Percentiles rank a stretch among this genome's conserved stretches.
These are phyloP conservation scores for Heliamphora pulchella DNA, from an alignment of 179 eudicot genomes.

Conservation along the genomic window DNA sequence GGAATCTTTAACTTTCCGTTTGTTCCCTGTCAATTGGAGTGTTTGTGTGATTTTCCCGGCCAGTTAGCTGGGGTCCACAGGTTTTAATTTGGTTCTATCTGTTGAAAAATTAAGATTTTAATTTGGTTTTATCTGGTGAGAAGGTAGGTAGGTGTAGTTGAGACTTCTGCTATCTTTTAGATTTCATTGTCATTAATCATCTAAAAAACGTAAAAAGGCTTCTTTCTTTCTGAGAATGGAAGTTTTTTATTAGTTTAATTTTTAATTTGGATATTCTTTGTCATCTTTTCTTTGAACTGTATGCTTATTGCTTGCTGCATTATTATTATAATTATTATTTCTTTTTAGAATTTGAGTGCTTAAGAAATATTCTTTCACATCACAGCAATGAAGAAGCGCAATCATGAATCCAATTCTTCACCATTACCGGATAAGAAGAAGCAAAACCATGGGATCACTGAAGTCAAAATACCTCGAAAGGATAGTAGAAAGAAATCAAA, in stretches of 20 bases:
- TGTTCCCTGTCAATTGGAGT: conserved; percentile 9
- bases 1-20: background rate
- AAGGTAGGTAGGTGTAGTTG: conserved; percentile 18
- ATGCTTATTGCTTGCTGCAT: no score
- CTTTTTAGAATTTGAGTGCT: conserved; percentile 7
- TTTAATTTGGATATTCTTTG: no score
- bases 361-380: conserved; percentile 1
- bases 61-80: conserved; percentile 16
- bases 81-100: conserved; percentile 15
- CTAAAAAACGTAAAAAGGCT: conserved; percentile 11
- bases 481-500: conserved; percentile 28
- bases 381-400: conserved; percentile 54
- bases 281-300: no score
- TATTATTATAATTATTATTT: no score
- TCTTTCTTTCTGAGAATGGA: conserved; percentile 13
- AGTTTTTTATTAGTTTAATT: no score
- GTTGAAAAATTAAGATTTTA: no score
- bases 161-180: conserved; percentile 11
- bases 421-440: conserved; percentile 26
- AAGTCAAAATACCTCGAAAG: conserved; percentile 22
- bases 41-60: background rate
- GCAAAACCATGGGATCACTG: conserved; percentile 24
- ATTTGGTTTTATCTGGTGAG: no score
- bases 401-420: conserved; percentile 27
- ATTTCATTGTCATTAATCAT: conserved; percentile 6